Conservation (phyloP, 352 stramenopile species). For the Globisporangium orthogonon region DNA sequence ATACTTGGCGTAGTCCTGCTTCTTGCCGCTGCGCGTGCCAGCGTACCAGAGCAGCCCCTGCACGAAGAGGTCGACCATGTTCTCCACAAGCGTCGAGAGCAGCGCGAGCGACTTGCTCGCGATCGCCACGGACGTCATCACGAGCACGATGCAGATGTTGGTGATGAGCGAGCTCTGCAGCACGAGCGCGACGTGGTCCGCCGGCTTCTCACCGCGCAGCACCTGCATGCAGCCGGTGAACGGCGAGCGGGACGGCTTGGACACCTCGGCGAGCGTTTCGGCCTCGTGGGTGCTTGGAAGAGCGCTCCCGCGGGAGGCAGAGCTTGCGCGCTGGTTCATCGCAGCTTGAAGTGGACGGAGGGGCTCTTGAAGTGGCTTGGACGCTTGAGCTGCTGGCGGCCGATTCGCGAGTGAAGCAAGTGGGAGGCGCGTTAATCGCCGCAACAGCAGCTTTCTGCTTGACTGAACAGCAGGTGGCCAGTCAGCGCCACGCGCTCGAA, state of each 20-base stretch:
- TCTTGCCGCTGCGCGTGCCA: constrained; percentile 69
- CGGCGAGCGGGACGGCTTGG: constrained; percentile 10
- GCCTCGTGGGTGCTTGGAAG: neutral
- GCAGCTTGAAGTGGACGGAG: neutral
- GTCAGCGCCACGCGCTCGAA: neutral
- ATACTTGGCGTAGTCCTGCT: constrained; percentile 86
- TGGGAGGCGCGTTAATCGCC: constrained; percentile 1
- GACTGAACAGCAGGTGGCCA: neutral
- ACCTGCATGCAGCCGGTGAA: constrained; percentile 17
- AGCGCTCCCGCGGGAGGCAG: constrained; percentile 5
- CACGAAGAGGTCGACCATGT: constrained; percentile 90
- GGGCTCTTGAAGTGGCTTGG: neutral
- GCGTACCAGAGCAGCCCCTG: constrained; percentile 88
- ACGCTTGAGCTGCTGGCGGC: constrained; percentile 38
- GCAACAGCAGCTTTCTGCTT: neutral
- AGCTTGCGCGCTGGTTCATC: constrained; percentile 19
- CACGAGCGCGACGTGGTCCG: constrained; percentile 49
- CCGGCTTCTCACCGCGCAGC: constrained; percentile 24
- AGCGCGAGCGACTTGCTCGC: constrained; percentile 84
- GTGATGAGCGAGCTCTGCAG: constrained; percentile 52
- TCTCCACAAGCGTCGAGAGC: constrained; percentile 89
- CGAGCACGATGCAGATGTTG: constrained; percentile 62
- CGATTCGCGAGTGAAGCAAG: constrained; percentile 11
- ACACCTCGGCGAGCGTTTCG: neutral
- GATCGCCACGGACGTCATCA: constrained; percentile 65